Base-by-base conservation (phyloP, 495 filamentous ascomycete species). In the Penicillium nucicola region DNA sequence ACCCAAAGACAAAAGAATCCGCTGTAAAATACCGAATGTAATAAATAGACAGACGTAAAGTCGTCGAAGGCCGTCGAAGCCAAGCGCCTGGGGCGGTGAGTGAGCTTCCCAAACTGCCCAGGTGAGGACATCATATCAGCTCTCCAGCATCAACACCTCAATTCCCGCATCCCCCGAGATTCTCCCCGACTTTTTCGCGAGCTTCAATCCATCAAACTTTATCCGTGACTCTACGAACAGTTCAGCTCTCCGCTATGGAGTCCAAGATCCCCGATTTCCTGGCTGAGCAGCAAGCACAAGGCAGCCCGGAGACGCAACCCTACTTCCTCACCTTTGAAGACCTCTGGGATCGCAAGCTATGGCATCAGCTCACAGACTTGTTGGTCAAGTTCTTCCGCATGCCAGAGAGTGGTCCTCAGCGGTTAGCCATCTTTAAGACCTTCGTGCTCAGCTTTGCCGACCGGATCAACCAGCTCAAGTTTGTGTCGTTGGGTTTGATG, bases 381-480 rank as follows among this genome's bases (percentile, higher is more conserved):
- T 78, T 97, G 46, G 77, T 97, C 53, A 83, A 93, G 49, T 97
- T 91, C 77, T 98, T 97, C 79, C 83, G 86, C 52, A 67, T 85
- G 65, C 79, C 84, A 42, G 84, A 85, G 64, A 97, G 90, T 70
- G 86, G 81, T 34, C 78, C 83, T 35, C 90, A 95, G 70, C 84
- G 93, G 60, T 81, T 97, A 75, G 76, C 84, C 42, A 82, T 97
- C 68, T 99, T 91, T 79, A 88, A 92, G 70, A 85, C 81, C 61
- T 99, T 99, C 77, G 87, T 99, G 68, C 82, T 91, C 66, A 92
- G 86, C 71, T 99, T 99, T 65, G 87, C 90, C 49, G 90, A 95
- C 58, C 96, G 93, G 80, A 96, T 97, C 79, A 99, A 97, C 75
- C 91, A 97, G 75, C 83, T 97, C 36, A 96, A 96, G 78, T 87